Percentiles rank a stretch among this genome's conserved stretches.
Evolutionary conservation across 2,329 filamentous ascomycete genomes (phyloP).

Genomic region (Cucurbitaria berberidis): DNA sequence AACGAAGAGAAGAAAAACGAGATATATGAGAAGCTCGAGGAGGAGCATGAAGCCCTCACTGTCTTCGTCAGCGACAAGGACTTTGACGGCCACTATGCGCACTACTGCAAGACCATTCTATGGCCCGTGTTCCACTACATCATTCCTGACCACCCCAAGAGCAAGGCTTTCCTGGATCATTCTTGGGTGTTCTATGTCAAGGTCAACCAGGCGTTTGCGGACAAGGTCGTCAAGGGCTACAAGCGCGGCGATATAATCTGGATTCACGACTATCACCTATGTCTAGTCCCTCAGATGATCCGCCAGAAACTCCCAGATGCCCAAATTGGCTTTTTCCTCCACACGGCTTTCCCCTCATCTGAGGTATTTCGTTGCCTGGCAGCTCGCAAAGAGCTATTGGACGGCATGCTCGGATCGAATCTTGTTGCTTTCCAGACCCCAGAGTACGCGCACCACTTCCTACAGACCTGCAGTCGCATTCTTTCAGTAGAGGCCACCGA

Average conservation of each 20-base stretch:
- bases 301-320: conserved; percentile 89
- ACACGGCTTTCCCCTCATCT: conserved; percentile 93
- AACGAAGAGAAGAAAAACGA: conserved; percentile 77
- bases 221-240: conserved; percentile 88
- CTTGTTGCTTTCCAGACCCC: conserved; percentile 91
- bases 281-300: conserved; percentile 87
- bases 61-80: conserved; percentile 91
- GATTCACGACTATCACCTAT: conserved; percentile 94
- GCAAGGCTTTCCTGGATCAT: conserved; percentile 96
- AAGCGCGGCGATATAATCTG: conserved; percentile 92
- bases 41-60: conserved; percentile 80
- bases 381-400: conserved; percentile 82
- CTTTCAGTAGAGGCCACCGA: conserved; percentile 88
- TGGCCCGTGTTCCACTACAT: conserved; percentile 99
- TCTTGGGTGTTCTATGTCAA: conserved; percentile 95
- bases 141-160: conserved; percentile 96
- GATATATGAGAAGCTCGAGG: conserved; percentile 80
- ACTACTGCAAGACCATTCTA: conserved; percentile 96
- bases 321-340: conserved; percentile 94
- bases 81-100: conserved; percentile 91
- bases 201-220: conserved; percentile 90
- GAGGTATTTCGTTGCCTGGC: conserved; percentile 94
- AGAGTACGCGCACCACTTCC: conserved; percentile 91
- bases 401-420: conserved; percentile 92
- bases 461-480: conserved; percentile 92